These are phyloP conservation scores for Cinnamomum chago DNA, from an alignment of 164 flowering plant species.

Conservation along the genomic window DNA sequence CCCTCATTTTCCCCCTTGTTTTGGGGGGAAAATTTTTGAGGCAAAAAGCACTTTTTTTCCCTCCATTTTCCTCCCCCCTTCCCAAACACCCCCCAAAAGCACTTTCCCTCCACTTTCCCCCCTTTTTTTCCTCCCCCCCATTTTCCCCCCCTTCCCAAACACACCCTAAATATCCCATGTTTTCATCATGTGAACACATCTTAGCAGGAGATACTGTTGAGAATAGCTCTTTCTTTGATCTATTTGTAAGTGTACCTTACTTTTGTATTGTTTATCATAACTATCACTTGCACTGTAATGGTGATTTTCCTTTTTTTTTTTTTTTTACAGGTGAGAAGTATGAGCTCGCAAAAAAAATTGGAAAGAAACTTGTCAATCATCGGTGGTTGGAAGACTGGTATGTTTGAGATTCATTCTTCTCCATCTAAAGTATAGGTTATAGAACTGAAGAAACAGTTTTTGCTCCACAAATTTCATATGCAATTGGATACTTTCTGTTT, in stretches of 20 bases:
- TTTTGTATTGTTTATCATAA: neutral
- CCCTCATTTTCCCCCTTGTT: no score
- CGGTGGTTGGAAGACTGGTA: slow-evolving; percentile 97
- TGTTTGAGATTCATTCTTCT: slow-evolving; percentile 2
- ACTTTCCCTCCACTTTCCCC: no score
- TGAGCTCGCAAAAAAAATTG: slow-evolving; percentile 75
- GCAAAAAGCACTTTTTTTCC: no score
- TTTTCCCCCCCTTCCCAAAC: no score
- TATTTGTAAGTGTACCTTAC: neutral
- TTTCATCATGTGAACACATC: no score
- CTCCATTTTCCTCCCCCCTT: no score
- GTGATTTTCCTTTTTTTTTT: neutral
- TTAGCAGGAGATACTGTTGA: neutral
- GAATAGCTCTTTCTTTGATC: neutral
- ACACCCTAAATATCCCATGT: no score
- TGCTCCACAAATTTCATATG: neutral
- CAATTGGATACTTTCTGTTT: neutral
- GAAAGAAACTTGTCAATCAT: slow-evolving; percentile 83
- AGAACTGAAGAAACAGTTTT: neutral
- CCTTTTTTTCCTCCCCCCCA: no score
- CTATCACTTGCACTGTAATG: neutral
- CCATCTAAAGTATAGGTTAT: neutral
- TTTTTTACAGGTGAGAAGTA: slow-evolving; percentile 77
- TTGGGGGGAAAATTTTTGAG: no score
- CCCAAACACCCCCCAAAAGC: no score